A percentile compares a stretch with the other conserved stretches of the same genome.
Evolutionary conservation across 176 grass and related monocot genomes (phyloP).

Genomic region (Triticum turgidum): DNA sequence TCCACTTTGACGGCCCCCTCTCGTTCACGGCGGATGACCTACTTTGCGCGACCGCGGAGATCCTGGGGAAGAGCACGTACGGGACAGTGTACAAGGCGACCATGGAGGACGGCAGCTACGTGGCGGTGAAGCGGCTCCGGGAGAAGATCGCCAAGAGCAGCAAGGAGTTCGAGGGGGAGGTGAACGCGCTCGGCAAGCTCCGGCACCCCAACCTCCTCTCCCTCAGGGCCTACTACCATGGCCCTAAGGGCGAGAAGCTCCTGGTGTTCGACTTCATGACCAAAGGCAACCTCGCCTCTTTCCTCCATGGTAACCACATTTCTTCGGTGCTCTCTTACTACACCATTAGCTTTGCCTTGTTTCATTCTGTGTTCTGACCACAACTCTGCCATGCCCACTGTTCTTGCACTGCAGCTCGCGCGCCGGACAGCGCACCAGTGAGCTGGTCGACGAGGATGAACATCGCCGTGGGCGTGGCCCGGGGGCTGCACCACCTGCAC

Average conservation of each 20-base stretch:
- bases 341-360: neutral
- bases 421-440: constrained; percentile 46
- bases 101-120: constrained; percentile 81
- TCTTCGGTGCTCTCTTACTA: neutral
- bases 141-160: constrained; percentile 91
- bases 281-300: constrained; percentile 81
- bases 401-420: constrained; percentile 48
- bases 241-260: constrained; percentile 97
- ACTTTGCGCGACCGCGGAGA: constrained; percentile 93
- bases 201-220: constrained; percentile 80
- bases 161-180: constrained; percentile 90
- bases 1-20: constrained; percentile 75
- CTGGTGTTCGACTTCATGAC: constrained; percentile 94
- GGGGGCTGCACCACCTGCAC: constrained; percentile 82
- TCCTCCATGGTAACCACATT: constrained; percentile 75
- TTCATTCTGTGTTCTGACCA: neutral
- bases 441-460: constrained; percentile 83
- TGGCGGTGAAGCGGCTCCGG: constrained; percentile 83
- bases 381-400: neutral
- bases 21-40: constrained; percentile 88
- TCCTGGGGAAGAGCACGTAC: constrained; percentile 96
- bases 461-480: constrained; percentile 56
- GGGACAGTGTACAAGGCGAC: constrained; percentile 97
- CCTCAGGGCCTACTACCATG: constrained; percentile 76
- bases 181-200: constrained; percentile 69